Percentiles rank a stretch among this genome's conserved stretches.
These are phyloP conservation scores for Torulaspora gathmanii DNA, from an alignment of 805 yeast genomes.

Conservation along the genomic window DNA sequence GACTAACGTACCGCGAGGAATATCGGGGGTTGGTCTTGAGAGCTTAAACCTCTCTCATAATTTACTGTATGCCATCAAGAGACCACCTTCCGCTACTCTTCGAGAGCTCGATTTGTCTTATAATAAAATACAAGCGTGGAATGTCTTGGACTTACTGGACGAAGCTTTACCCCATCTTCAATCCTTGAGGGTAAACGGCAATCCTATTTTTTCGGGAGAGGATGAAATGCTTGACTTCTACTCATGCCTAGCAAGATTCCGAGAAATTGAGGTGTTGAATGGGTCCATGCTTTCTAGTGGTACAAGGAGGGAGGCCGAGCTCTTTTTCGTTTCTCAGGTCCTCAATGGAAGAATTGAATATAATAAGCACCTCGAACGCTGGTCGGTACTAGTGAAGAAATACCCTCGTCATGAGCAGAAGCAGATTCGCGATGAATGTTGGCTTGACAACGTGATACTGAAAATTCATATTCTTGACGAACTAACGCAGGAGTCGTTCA, in stretches of 20 bases:
- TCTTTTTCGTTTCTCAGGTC: slow-evolving; percentile 57
- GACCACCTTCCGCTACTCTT: slow-evolving; percentile 29
- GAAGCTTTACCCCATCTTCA: slow-evolving; percentile 40
- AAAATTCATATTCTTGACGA: slow-evolving; percentile 10
- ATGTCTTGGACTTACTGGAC: slow-evolving; percentile 43
- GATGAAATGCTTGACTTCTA: slow-evolving; percentile 22
- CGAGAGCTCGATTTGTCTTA: slow-evolving; percentile 46
- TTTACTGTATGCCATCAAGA: not conserved
- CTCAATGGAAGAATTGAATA: slow-evolving; percentile 26
- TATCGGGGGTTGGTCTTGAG: slow-evolving; percentile 3
- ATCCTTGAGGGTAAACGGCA: slow-evolving; percentile 47
- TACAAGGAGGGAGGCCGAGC: slow-evolving; percentile 61
- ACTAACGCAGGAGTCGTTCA: not conserved
- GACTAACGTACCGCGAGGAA: slow-evolving; percentile 10
- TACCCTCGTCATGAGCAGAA: slow-evolving; percentile 32
- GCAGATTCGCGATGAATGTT: not conserved
- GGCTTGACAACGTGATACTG: slow-evolving; percentile 16
- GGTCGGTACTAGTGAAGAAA: slow-evolving; percentile 41
- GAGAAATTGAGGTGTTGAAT: slow-evolving; percentile 43
- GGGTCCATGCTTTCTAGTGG: slow-evolving; percentile 48
- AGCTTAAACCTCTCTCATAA: slow-evolving; percentile 17
- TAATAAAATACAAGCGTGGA: slow-evolving; percentile 48
- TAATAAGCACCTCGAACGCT: slow-evolving; percentile 30
- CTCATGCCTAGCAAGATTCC: slow-evolving; percentile 45
- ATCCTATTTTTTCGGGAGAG: slow-evolving; percentile 44